Evolutionary conservation across 2,329 filamentous ascomycete genomes (phyloP), one percentile per base, ranked within the genome.

Genomic region (Ophiocordyceps unilateralis): DNA sequence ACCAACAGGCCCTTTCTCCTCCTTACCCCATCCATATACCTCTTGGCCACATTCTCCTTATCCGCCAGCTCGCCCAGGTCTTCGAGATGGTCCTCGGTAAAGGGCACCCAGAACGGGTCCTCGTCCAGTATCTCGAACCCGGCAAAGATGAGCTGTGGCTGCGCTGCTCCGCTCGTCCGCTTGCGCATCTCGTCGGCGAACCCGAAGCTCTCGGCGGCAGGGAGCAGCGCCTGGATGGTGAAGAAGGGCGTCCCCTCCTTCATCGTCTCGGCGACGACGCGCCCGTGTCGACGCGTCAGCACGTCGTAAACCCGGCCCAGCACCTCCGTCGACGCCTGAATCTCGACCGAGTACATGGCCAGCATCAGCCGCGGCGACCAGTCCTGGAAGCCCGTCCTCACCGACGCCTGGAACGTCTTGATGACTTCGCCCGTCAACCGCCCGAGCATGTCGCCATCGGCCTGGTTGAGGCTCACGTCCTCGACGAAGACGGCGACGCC

Each of bases 151-250:
- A 98, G 71, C 68, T 96, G 91, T 41, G 91, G 91, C 54, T 85
- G 83, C 1, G 91, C 91, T 3, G 83, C 85, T 3, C 91, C 91
- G 7, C 81, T 87, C 1, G 87, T 94, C 7, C 88, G 76, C 65
- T 96, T 96, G 45, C 91, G 78, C 65, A 98, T 96, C 63, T 98
- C 91, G 57, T 96, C 91, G 5, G 78, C 77, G 65, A 98, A 98
- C 1, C 91, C 91, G 58, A 98, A 98, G 9, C 83, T 91, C 62
- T 95, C 88, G 19, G 87, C 89, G 0, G 94, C 91, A 1, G 91
- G 91, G 6, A 98, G 72, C 2, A 88, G 70, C 0, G 88, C 83
- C 43, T 82, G 74, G 57, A 98, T 93, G 5, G 86, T 94, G 69
- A 94, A 98, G 64, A 95, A 96, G 1, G 89, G 88, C 0, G 86